phyloP scores from a whole-genome alignment of 2,329 filamentous ascomycete species.

The Xylariaceae sp. region DNA sequence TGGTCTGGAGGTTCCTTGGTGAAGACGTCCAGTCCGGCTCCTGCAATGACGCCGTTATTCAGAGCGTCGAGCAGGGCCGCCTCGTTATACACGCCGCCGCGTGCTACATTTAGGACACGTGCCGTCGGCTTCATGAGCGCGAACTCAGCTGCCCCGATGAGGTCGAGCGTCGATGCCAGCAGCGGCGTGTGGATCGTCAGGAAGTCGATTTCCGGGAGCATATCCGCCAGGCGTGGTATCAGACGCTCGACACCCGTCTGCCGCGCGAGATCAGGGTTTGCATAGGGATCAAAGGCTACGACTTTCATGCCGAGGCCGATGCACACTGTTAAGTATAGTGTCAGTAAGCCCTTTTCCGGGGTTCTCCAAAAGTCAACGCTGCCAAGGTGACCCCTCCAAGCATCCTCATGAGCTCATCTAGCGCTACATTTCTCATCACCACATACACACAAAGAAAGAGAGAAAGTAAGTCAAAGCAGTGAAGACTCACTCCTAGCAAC shows the following conservation, averaged over 20 bases:
- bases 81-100: conserved; percentile 83
- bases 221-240: conserved; percentile 60
- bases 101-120: conserved; percentile 78
- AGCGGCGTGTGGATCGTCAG: conserved; percentile 83
- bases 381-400: too few relatives aligned
- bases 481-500: conserved; percentile 58
- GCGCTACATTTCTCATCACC: too few relatives aligned
- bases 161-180: conserved; percentile 76
- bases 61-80: conserved; percentile 73
- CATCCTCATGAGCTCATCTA: background rate
- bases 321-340: conserved; percentile 15
- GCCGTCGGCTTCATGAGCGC: conserved; percentile 75
- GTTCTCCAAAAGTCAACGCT: too few relatives aligned
- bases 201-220: conserved; percentile 75
- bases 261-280: conserved; percentile 72
- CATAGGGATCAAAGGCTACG: conserved; percentile 78
- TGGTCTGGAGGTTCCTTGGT: conserved; percentile 73
- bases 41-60: conserved; percentile 73
- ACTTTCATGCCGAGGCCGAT: conserved; percentile 62
- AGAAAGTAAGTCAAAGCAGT: background rate
- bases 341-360: too few relatives aligned
- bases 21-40: conserved; percentile 82
- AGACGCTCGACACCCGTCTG: conserved; percentile 69
- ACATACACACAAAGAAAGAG: background rate
- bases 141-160: conserved; percentile 73